These are phyloP conservation scores for Hypoxylon sp. DNA, from an alignment of 2,329 filamentous ascomycete species.

Conservation along the genomic window DNA sequence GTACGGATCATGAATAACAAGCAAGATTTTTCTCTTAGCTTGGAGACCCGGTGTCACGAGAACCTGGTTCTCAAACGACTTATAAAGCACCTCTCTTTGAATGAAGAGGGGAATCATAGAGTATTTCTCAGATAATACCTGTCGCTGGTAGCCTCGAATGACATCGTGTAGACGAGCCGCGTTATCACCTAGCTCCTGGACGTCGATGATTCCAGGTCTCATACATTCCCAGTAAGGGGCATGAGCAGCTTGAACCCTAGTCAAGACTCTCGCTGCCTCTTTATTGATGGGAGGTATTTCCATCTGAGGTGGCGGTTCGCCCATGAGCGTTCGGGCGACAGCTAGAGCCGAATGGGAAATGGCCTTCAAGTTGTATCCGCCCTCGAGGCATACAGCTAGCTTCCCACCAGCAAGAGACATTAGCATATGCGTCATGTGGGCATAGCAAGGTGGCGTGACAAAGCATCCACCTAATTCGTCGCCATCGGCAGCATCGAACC, in stretches of 20 bases:
- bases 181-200: conserved; percentile 61
- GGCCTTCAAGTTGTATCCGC: conserved; percentile 91
- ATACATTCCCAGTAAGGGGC: conserved; percentile 88
- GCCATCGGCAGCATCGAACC: conserved; percentile 93
- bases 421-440: conserved; percentile 99
- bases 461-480: conserved; percentile 93
- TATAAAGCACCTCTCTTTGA: conserved; percentile 74
- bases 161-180: conserved; percentile 79
- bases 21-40: conserved; percentile 71
- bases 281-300: conserved; percentile 64
- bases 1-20: conserved; percentile 92
- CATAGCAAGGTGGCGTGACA: conserved; percentile 89
- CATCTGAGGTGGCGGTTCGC: conserved; percentile 80
- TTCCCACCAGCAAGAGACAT: conserved; percentile 93
- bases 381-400: conserved; percentile 91
- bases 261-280: conserved; percentile 64
- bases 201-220: conserved; percentile 70
- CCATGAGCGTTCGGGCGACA: conserved; percentile 93
- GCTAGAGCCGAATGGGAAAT: conserved; percentile 93
- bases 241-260: conserved; percentile 67
- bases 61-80: conserved; percentile 86
- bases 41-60: conserved; percentile 79
- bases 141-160: conserved; percentile 78
- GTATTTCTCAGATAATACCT: conserved; percentile 73
- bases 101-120: conserved; percentile 84